phyloP scores from a whole-genome alignment of 371 early-diverging fungal species.

The Saksenaea oblongispora region DNA sequence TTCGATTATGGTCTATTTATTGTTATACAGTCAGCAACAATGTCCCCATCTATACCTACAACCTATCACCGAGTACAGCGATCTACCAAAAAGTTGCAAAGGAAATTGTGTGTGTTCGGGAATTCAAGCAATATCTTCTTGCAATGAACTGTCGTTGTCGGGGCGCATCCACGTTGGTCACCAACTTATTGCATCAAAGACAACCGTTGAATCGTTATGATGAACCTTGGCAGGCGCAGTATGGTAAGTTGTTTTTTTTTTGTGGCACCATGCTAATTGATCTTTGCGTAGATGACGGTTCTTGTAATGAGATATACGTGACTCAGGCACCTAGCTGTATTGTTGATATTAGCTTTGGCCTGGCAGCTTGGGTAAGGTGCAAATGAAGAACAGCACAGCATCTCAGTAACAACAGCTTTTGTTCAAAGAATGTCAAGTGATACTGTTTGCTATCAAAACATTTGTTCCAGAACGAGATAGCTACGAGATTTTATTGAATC shows the following conservation, averaged over 20 bases:
- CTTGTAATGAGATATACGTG: slow-evolving; percentile 71
- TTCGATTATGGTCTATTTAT: slow-evolving; percentile 67
- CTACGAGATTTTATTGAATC: slow-evolving; percentile 63
- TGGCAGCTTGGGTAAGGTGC: slow-evolving; percentile 54
- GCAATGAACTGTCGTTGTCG: slow-evolving; percentile 69
- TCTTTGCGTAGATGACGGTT: slow-evolving; percentile 55
- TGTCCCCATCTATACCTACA: slow-evolving; percentile 69
- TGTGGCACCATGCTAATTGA: neutral
- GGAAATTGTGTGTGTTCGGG: slow-evolving; percentile 69
- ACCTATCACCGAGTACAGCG: slow-evolving; percentile 68
- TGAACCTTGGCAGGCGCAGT: slow-evolving; percentile 77
- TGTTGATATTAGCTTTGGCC: slow-evolving; percentile 59
- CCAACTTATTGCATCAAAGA: slow-evolving; percentile 70
- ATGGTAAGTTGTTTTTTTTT: slow-evolving; percentile 40
- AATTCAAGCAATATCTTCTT: slow-evolving; percentile 72
- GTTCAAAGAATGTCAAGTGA: slow-evolving; percentile 72
- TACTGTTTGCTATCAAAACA: slow-evolving; percentile 65
- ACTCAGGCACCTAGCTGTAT: slow-evolving; percentile 53
- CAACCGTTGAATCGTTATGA: slow-evolving; percentile 59
- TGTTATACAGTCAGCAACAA: slow-evolving; percentile 48
- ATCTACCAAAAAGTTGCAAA: slow-evolving; percentile 67
- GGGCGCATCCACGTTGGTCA: slow-evolving; percentile 67
- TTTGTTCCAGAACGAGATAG: slow-evolving; percentile 29
- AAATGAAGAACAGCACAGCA: neutral
- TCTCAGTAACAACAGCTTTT: slow-evolving; percentile 32